phyloP scores from a whole-genome alignment of 2,329 filamentous ascomycete species.

The Xylaria sp. region DNA sequence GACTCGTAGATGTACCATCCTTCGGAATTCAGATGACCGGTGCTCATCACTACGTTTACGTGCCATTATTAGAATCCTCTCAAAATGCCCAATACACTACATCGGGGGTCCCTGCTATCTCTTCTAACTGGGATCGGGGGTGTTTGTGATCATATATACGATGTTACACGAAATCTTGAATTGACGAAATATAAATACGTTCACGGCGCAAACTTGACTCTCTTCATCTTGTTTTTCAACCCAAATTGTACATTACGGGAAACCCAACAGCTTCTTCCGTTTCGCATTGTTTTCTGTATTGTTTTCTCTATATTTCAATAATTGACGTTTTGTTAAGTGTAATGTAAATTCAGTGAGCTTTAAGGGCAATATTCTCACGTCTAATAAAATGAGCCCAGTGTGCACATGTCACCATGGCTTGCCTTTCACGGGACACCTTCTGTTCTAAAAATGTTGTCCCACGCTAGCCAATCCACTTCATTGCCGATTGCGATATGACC shows the following conservation, averaged over 20 bases:
- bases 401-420: neutral
- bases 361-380: neutral
- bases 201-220: neutral
- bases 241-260: slow-evolving; percentile 22
- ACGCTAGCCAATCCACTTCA: slow-evolving; percentile 18
- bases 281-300: neutral
- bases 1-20: slow-evolving; percentile 35
- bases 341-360: neutral
- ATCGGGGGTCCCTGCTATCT: slow-evolving; percentile 4
- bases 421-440: slow-evolving; percentile 7
- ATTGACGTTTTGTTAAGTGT: neutral
- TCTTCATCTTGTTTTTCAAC: slow-evolving; percentile 11
- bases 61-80: neutral
- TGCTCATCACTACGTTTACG: neutral
- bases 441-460: neutral
- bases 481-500: neutral
- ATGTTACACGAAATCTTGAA: neutral
- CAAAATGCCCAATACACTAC: slow-evolving; percentile 20
- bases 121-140: neutral
- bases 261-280: slow-evolving; percentile 2
- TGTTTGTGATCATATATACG: neutral
- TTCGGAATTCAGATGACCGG: slow-evolving; percentile 36
- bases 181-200: slow-evolving; percentile 13
- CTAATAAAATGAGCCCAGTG: neutral
- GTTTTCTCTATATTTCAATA: no score